A percentile compares a stretch with the other conserved stretches of the same genome.
Conservation (phyloP, 1,284 basidiomycete species). For the Pyrrhoderma noxium region DNA sequence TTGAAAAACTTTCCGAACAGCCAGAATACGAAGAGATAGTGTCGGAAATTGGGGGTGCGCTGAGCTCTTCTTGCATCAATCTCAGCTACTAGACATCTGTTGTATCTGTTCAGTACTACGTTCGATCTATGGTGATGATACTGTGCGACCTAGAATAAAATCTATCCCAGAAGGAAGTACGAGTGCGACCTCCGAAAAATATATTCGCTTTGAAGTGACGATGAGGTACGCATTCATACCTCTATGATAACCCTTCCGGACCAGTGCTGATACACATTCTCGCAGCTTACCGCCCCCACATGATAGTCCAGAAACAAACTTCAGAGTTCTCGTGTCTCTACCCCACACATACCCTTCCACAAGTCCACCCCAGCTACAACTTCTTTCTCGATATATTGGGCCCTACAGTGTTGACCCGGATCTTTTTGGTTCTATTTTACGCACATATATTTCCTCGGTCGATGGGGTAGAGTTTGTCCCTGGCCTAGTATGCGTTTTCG, state of each 20-base stretch:
- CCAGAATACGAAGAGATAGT: conserved; percentile 50
- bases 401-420: conserved; percentile 63
- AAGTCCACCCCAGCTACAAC: conserved; percentile 74
- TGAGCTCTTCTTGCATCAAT: conserved; percentile 18
- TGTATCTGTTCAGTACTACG: conserved; percentile 50
- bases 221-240: conserved; percentile 33
- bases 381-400: conserved; percentile 82
- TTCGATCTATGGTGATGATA: conserved; percentile 75
- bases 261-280: conserved; percentile 25
- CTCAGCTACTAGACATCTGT: conserved; percentile 19
- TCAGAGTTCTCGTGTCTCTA: conserved; percentile 69
- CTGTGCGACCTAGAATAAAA: conserved; percentile 22
- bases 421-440: conserved; percentile 72
- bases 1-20: conserved; percentile 38
- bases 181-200: conserved; percentile 32
- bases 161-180: conserved; percentile 16
- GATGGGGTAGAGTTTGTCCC: conserved; percentile 68
- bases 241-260: conserved; percentile 13
- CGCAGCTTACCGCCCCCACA: conserved; percentile 48
- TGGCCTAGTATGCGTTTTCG: conserved; percentile 80
- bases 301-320: conserved; percentile 38
- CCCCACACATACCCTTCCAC: conserved; percentile 64
- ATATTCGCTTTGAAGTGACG: conserved; percentile 52
- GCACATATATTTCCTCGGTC: conserved; percentile 68
- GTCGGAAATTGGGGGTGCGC: conserved; percentile 61